A percentile compares a stretch with the other conserved stretches of the same genome.
These are phyloP conservation scores for Xylaria arbuscula DNA, from an alignment of 2,329 filamentous ascomycete genomes.

Conservation along the genomic window DNA sequence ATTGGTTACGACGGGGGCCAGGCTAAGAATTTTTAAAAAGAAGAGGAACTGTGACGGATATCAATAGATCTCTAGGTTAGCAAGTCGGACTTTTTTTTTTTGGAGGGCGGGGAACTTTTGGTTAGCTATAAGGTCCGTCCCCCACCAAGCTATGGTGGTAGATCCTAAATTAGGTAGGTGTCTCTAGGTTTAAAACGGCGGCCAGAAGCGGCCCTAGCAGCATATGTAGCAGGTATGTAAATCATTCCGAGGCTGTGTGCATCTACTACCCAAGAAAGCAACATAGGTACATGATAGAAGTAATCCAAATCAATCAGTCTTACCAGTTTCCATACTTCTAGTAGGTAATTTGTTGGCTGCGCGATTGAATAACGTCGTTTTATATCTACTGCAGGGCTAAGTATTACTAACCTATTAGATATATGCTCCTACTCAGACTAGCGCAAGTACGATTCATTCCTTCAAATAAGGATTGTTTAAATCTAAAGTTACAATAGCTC, in stretches of 20 bases:
- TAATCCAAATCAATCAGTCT: too few relatives aligned
- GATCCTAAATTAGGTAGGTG: slow-evolving; percentile 19
- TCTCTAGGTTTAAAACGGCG: neutral
- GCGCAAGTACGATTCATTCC: slow-evolving; percentile 4
- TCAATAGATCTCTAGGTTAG: slow-evolving; percentile 10
- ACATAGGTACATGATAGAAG: too few relatives aligned
- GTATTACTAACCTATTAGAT: too few relatives aligned
- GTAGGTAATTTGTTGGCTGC: too few relatives aligned
- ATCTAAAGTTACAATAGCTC: neutral
- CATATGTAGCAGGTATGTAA: neutral
- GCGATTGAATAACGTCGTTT: too few relatives aligned
- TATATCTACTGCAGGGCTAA: too few relatives aligned
- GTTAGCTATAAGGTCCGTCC: slow-evolving; percentile 28
- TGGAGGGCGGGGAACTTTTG: slow-evolving; percentile 43
- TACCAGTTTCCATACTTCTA: too few relatives aligned
- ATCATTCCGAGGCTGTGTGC: too few relatives aligned
- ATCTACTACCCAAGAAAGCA: too few relatives aligned
- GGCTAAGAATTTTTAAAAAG: slow-evolving; percentile 5
- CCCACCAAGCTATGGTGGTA: slow-evolving; percentile 31
- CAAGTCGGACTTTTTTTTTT: slow-evolving; percentile 42
- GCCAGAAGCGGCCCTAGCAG: neutral
- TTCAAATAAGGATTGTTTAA: neutral
- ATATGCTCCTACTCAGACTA: slow-evolving; percentile 17
- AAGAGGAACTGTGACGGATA: slow-evolving; percentile 16
- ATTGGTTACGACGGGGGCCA: slow-evolving; percentile 12